phyloP scores from a whole-genome alignment of 2,329 filamentous ascomycete genomes.

The Hansfordia pulvinata region DNA sequence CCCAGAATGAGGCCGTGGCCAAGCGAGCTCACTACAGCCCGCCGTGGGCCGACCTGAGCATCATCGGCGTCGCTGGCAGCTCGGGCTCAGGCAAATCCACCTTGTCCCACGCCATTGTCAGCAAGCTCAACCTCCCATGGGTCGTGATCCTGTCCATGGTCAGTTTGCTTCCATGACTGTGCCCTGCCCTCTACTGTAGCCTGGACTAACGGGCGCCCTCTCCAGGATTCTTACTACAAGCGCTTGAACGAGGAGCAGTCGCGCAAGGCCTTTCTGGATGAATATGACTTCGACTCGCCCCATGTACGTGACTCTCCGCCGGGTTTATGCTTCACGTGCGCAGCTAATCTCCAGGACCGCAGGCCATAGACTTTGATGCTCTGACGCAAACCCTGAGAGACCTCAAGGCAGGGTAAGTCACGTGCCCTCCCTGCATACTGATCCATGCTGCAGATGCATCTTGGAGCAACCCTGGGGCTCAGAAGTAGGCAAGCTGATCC shows the following conservation, averaged over 20 bases:
- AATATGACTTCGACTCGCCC: constrained; percentile 93
- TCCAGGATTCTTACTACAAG: constrained; percentile 94
- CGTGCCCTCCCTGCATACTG: constrained; percentile 3
- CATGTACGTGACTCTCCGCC: constrained; percentile 30
- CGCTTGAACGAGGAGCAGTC: constrained; percentile 69
- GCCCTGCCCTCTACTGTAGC: no score
- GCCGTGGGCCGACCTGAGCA: constrained; percentile 91
- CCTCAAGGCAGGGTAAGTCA: constrained; percentile 81
- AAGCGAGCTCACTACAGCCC: constrained; percentile 69
- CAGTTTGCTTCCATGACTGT: constrained; percentile 19
- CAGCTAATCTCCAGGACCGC: background rate
- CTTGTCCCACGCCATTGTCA: constrained; percentile 81
- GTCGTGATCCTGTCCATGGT: constrained; percentile 97
- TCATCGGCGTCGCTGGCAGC: constrained; percentile 90
- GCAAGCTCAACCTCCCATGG: constrained; percentile 84
- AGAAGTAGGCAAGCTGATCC: no score
- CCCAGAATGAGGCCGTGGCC: constrained; percentile 28
- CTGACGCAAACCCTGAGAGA: constrained; percentile 68
- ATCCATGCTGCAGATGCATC: no score
- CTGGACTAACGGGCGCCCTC: constrained; percentile 4
- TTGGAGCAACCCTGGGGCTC: no score
- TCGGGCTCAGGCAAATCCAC: constrained; percentile 95
- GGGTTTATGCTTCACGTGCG: background rate
- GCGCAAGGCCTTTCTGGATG: constrained; percentile 69
- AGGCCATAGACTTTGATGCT: constrained; percentile 86